phyloP scores from a whole-genome alignment of 495 filamentous ascomycete species.

The Xylaria nigripes region DNA sequence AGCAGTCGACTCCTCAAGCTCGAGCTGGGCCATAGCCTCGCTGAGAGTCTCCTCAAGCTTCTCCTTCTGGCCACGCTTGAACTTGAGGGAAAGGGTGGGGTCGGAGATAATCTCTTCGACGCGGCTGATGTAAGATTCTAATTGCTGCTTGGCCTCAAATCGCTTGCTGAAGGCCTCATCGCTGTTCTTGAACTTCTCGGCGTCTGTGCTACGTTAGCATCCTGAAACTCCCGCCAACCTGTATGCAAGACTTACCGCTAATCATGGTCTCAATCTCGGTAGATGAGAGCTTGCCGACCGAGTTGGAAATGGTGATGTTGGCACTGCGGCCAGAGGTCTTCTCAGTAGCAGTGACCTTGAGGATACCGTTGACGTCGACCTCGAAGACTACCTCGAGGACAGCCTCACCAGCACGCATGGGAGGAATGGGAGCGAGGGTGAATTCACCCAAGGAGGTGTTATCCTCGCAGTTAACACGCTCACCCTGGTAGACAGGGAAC shows the following conservation, averaged over 20 bases:
- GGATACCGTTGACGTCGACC: conserved; percentile 99
- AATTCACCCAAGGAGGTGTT: conserved; percentile 99
- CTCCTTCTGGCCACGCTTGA: conserved; percentile 98
- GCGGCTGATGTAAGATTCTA: conserved; percentile 97
- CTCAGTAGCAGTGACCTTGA: conserved; percentile 99
- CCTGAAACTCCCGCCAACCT: neutral
- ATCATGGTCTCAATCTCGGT: conserved; percentile 97
- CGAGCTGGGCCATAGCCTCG: conserved; percentile 44
- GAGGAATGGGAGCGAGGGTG: conserved; percentile 90
- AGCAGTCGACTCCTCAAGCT: conserved; percentile 59
- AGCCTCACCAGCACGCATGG: conserved; percentile 97
- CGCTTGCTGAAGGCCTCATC: conserved; percentile 99
- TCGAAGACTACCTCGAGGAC: conserved; percentile 98
- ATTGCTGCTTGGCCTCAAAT: conserved; percentile 96
- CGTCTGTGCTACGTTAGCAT: conserved; percentile 49
- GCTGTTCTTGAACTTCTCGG: conserved; percentile 96
- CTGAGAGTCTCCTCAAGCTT: conserved; percentile 87
- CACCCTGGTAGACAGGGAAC: conserved; percentile 97
- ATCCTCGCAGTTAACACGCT: conserved; percentile 99
- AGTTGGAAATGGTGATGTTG: conserved; percentile 99
- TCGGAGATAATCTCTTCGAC: conserved; percentile 98
- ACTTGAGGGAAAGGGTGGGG: conserved; percentile 88
- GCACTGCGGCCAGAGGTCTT: conserved; percentile 96
- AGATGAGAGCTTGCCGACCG: conserved; percentile 94
- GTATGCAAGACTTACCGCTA: conserved; percentile 49